phyloP scores from a whole-genome alignment of 306 rosid species.

The Vigna unguiculata region DNA sequence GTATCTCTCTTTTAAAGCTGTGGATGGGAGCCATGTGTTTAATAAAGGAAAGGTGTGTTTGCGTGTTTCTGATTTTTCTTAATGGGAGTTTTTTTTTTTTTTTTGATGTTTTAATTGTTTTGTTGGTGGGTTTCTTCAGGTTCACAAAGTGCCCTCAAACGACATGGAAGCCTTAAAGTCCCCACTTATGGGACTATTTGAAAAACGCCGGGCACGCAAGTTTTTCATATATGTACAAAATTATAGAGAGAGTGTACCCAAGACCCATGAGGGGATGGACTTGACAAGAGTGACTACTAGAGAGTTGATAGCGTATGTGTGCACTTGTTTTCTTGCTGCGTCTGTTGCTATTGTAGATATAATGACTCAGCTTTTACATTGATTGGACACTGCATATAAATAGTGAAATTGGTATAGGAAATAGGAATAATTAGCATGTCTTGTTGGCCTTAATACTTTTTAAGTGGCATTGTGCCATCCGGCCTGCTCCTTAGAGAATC shows the following conservation, averaged over 20 bases:
- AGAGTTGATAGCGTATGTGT: slow-evolving; percentile 83
- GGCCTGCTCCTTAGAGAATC: background rate
- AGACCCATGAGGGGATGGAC: slow-evolving; percentile 91
- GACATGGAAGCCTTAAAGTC: slow-evolving; percentile 96
- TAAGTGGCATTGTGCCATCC: background rate
- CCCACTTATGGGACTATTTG: slow-evolving; percentile 96
- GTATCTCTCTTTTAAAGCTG: slow-evolving; percentile 94
- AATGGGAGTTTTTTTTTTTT: background rate
- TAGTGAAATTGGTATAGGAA: slow-evolving; percentile 24
- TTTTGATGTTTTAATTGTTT: slow-evolving; percentile 14
- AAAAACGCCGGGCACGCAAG: slow-evolving; percentile 95
- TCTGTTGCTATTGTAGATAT: slow-evolving; percentile 13
- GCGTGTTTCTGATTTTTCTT: background rate
- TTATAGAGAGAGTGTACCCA: slow-evolving; percentile 79
- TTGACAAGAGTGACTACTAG: slow-evolving; percentile 81
- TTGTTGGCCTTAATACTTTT: background rate
- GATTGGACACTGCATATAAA: slow-evolving; percentile 6
- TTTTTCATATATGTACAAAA: slow-evolving; percentile 90
- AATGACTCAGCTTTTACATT: background rate
- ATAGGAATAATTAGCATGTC: slow-evolving; percentile 15
- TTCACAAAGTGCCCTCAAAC: slow-evolving; percentile 91
- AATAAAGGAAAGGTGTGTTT: slow-evolving; percentile 78
- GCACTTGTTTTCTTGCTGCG: slow-evolving; percentile 28
- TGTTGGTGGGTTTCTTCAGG: slow-evolving; percentile 53
- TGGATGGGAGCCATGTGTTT: slow-evolving; percentile 73